Evolutionary conservation across 2,329 filamentous ascomycete genomes (phyloP), one percentile per base, ranked within the genome.

Genomic region (Phyllosticta capitalensis): DNA sequence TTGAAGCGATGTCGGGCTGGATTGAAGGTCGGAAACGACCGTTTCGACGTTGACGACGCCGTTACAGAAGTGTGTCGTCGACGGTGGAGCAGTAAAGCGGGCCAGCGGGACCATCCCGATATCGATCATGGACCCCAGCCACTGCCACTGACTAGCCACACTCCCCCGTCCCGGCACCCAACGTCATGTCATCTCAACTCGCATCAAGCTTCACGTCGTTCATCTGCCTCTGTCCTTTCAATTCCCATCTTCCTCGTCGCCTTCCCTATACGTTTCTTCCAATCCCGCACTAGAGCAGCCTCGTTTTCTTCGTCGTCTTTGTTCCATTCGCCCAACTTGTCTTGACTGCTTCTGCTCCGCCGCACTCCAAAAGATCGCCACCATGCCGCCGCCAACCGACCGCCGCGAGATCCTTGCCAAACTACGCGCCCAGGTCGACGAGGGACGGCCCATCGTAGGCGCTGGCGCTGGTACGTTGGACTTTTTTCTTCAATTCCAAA

Each of bases 401-500:
- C 77, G 84, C 52, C 69, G 76, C 28, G 75, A 83, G 61, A 82
- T 88, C 57, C 76, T 88, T 9, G 67, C 70, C 17, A 72, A 73
- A 49, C 80, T 89, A 28, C 77, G 78, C 52, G 71, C 77, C 20
- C 78, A 81, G 59, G 79, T 87, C 59, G 71, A 76, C 26, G 72
- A 79, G 61, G 81, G 81, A 33, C 79, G 79, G 52, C 76, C 83
- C 58, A 83, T 89, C 54, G 79, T 89, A 52, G 86, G 85, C n/a
- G 85, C 84, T 0, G 86, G 86, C 10, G 86, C 86, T 22, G 81
- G 78, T 77, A 71, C 57, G 66, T 57, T 9, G 50, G 24, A 26
- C 7, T 26, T 7, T 26, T 3, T 7, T 26, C 24, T 26, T 4
- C 3, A 26, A 26, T 7, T 26, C 24, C 24, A 3, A 26, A 12